Base-by-base conservation (phyloP, 2,329 filamentous ascomycete species). In the Tolypocladium sp. region DNA sequence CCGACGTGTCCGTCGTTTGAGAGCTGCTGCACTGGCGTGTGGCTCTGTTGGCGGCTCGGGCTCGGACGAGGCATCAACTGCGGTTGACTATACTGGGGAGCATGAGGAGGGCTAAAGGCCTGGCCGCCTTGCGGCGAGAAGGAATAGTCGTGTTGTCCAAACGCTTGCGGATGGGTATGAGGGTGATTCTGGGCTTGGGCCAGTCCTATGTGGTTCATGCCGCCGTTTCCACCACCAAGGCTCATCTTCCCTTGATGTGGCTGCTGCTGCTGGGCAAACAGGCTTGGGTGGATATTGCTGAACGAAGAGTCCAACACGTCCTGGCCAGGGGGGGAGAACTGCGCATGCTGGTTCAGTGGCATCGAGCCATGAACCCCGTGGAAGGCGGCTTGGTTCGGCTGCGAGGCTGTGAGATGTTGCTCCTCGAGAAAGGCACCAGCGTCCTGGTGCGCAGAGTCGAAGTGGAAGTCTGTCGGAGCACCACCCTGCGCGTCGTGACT, bases 231-330 rank as follows among this genome's bases (percentile, higher is more conserved):
- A 10, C 38, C 56, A 7, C 37, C 65, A 7, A 73, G 63, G 49
- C 69, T 65, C 55, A 71, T 61, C 61, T 74, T 75, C 35, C 60
- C 59, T 35, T 27, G 52, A 7, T 56, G 56, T 13, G 51, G 38
- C 27, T 49, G 59, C 42, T 59, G 52, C 57, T 72, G 73, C 55
- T 76, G 73, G 12, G 63, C 64, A 57, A 75, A 77, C 30, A 76
- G 57, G 41, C 74, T 73, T 17, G 73, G 66, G 44, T 74, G 71
- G 12, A 76, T 67, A 58, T 70, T 70, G 64, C 66, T 64, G 55
- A 76, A 75, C 37, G 70, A 66, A 46, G 74, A 68, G 59, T 77
- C 70, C 46, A 76, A 66, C 53, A 71, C 68, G 59, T 76, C 73
- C 60, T 72, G 69, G 44, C 63, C 63, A 17, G 70, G 60, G 37